Evolutionary conservation across 176 grass and related monocot genomes (phyloP).

Genomic region (Rhipidocladum racemiflorum): DNA sequence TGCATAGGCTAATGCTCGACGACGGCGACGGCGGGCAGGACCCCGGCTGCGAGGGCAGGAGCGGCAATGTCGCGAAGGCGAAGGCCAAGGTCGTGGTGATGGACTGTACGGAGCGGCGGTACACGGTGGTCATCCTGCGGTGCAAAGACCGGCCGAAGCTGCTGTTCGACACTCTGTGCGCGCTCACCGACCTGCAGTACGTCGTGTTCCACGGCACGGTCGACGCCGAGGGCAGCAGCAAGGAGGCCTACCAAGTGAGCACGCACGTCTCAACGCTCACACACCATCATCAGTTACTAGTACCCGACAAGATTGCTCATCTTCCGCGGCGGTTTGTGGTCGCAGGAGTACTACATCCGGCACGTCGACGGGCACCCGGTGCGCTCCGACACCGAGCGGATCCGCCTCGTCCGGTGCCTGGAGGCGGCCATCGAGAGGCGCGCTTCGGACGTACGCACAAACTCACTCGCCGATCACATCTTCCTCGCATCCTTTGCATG

Average conservation of each 20-base stretch:
- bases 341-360: constrained; percentile 76
- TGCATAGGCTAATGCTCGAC: constrained; percentile 57
- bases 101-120: constrained; percentile 54
- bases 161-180: constrained; percentile 67
- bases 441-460: constrained; percentile 32
- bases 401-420: constrained; percentile 46
- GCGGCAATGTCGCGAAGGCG: neutral
- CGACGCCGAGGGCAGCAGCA: constrained; percentile 31
- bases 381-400: constrained; percentile 43
- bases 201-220: constrained; percentile 74
- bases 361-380: constrained; percentile 53
- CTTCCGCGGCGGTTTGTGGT: neutral
- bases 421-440: constrained; percentile 59
- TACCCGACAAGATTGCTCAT: neutral
- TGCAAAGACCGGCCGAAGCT: constrained; percentile 56
- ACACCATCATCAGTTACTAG: neutral
- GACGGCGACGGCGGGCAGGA: constrained; percentile 20
- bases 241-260: constrained; percentile 62
- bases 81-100: constrained; percentile 23
- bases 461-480: too few relatives aligned
- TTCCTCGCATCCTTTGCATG: neutral
- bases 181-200: constrained; percentile 59
- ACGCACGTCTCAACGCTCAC: neutral
- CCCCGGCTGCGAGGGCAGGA: neutral
- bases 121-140: constrained; percentile 57